Evolutionary conservation across 2,329 filamentous ascomycete species (phyloP).

Genomic region (Celoporthe dispersa): DNA sequence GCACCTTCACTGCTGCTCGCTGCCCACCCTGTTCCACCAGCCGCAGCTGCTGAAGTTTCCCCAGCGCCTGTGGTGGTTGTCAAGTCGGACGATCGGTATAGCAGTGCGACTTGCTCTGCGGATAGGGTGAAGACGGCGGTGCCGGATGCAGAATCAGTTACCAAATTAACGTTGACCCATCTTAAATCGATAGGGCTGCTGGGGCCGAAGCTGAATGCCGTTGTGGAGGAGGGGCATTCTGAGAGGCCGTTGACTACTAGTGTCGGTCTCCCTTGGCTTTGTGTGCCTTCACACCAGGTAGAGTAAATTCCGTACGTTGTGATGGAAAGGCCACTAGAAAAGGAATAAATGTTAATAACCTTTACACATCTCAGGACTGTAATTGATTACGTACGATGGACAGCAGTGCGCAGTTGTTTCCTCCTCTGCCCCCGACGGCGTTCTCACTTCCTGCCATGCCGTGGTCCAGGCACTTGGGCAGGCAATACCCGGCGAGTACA

Average conservation of each 20-base stretch:
- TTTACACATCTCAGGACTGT: too few relatives aligned
- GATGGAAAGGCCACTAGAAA: slow-evolving; percentile 16
- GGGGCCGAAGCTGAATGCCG: slow-evolving; percentile 18
- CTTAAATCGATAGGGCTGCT: slow-evolving; percentile 13
- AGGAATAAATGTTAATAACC: neutral
- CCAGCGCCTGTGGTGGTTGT: slow-evolving; percentile 6
- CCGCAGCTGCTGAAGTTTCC: neutral
- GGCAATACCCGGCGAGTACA: slow-evolving; percentile 23
- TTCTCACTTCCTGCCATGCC: slow-evolving; percentile 23
- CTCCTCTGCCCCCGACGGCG: slow-evolving; percentile 14
- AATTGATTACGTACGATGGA: slow-evolving; percentile 20
- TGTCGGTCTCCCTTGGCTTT: slow-evolving; percentile 16
- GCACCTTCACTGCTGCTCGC: neutral
- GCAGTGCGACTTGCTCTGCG: slow-evolving; percentile 18
- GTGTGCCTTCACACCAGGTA: slow-evolving; percentile 25
- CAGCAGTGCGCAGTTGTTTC: slow-evolving; percentile 28
- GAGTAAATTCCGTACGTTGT: slow-evolving; percentile 26
- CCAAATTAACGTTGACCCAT: slow-evolving; percentile 19
- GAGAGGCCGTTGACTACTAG: slow-evolving; percentile 27
- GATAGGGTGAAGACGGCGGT: slow-evolving; percentile 20
- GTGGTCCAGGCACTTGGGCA: slow-evolving; percentile 25
- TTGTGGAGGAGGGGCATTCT: slow-evolving; percentile 23
- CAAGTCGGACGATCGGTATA: slow-evolving; percentile 21
- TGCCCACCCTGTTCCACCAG: neutral
- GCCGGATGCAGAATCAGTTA: slow-evolving; percentile 16